Evolutionary conservation across 2,329 filamentous ascomycete genomes (phyloP).

Genomic region (Parafenestella ontariensis): DNA sequence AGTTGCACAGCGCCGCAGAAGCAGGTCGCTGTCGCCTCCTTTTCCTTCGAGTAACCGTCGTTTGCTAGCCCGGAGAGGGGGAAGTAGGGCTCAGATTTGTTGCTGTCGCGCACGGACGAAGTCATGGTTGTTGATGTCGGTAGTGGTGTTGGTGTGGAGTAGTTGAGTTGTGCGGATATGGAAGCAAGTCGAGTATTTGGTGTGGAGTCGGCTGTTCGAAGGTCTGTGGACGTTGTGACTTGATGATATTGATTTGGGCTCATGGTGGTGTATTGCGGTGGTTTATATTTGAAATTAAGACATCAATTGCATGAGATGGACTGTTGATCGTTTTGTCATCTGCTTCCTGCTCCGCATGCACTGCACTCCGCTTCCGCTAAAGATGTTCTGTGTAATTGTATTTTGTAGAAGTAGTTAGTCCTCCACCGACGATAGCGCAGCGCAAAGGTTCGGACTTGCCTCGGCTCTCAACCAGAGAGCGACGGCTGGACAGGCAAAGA

Average conservation of each 20-base stretch:
- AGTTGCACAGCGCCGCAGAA: slow-evolving; percentile 40
- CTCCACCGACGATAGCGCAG: neutral
- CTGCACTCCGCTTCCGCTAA: neutral
- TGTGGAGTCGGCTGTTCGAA: neutral
- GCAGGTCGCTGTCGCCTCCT: slow-evolving; percentile 38
- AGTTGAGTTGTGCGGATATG: neutral
- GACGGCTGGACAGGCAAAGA: too few species aligned
- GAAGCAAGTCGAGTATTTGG: slow-evolving; percentile 1
- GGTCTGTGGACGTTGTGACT: neutral
- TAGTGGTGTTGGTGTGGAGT: neutral
- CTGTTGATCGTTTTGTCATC: too few species aligned
- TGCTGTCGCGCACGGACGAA: slow-evolving; percentile 3
- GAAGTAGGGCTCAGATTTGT: slow-evolving; percentile 19
- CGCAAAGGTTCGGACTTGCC: too few species aligned
- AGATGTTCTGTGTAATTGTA: neutral
- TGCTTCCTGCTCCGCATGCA: neutral
- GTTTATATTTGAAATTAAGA: too few species aligned
- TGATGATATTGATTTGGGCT: too few species aligned
- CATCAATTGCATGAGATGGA: too few species aligned
- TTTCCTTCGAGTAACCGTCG: slow-evolving; percentile 29
- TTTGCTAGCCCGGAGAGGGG: slow-evolving; percentile 21
- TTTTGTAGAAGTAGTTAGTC: neutral
- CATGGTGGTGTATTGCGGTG: too few species aligned
- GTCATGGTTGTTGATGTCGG: neutral
- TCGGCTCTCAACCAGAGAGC: too few species aligned